phyloP scores from a whole-genome alignment of 768 basidiomycete genomes.

The Lactifluus echinatus region DNA sequence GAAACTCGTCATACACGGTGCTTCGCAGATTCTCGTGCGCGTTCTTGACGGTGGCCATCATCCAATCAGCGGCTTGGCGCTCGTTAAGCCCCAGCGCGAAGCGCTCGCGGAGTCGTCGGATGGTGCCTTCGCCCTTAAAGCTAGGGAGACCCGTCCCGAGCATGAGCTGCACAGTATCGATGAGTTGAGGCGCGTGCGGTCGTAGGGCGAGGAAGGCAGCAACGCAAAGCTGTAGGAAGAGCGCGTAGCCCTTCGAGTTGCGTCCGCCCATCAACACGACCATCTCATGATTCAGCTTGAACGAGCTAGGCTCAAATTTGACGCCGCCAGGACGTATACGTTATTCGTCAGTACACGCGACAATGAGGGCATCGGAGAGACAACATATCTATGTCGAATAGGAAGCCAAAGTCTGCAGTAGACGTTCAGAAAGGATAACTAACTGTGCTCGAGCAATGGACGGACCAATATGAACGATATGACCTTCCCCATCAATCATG shows the following conservation, averaged over 20 bases:
- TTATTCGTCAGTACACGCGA: background rate
- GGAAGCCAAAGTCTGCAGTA: slow-evolving; percentile 80
- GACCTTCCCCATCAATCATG: slow-evolving; percentile 97
- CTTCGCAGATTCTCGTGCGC: slow-evolving; percentile 93
- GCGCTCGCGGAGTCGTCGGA: slow-evolving; percentile 76
- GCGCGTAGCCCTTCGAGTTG: slow-evolving; percentile 86
- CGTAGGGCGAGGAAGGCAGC: slow-evolving; percentile 96
- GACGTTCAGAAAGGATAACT: background rate
- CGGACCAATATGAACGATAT: slow-evolving; percentile 92
- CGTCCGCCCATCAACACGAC: slow-evolving; percentile 94
- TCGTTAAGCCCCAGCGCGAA: slow-evolving; percentile 80
- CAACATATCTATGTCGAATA: slow-evolving; percentile 98
- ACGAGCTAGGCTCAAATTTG: slow-evolving; percentile 96
- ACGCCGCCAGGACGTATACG: slow-evolving; percentile 54
- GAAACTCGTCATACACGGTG: slow-evolving; percentile 94
- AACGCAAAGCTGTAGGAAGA: slow-evolving; percentile 89
- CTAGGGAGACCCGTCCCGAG: slow-evolving; percentile 89
- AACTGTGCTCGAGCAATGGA: background rate
- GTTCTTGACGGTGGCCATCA: slow-evolving; percentile 82
- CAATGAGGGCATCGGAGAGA: slow-evolving; percentile 2
- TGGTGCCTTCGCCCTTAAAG: slow-evolving; percentile 94
- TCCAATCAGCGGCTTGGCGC: slow-evolving; percentile 87
- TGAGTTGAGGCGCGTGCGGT: slow-evolving; percentile 86
- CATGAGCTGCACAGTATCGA: slow-evolving; percentile 88
- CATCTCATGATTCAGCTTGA: slow-evolving; percentile 99